Evolutionary conservation across 1,284 basidiomycete genomes (phyloP).

Genomic region (Rhodotorula sp.): DNA sequence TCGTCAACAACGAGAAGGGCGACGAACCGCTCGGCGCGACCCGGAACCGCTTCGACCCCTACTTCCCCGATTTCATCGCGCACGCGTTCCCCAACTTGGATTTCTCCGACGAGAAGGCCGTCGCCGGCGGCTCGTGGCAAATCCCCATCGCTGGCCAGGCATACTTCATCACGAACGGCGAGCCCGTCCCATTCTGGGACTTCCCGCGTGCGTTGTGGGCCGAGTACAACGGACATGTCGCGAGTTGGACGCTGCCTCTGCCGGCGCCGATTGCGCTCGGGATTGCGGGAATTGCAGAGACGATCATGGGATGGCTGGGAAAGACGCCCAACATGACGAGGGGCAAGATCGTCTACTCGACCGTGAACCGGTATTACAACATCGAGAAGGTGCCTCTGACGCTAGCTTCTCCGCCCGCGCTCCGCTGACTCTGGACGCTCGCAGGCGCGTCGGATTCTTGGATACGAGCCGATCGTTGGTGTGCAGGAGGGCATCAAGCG

Average conservation of each 20-base stretch:
- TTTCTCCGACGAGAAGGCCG: constrained; percentile 36
- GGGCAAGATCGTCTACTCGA: constrained; percentile 64
- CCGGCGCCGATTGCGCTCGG: constrained; percentile 66
- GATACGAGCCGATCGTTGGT: constrained; percentile 87
- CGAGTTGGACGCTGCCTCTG: constrained; percentile 55
- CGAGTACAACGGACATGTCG: constrained; percentile 61
- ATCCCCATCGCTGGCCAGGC: constrained; percentile 69
- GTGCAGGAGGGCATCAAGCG: constrained; percentile 81
- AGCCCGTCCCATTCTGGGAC: constrained; percentile 96
- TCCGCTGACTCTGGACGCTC: neutral
- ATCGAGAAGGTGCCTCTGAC: constrained; percentile 66
- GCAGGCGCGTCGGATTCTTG: constrained; percentile 74
- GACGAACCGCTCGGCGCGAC: constrained; percentile 59
- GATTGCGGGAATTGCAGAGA: constrained; percentile 54
- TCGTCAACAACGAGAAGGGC: constrained; percentile 45
- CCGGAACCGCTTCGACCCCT: constrained; percentile 55
- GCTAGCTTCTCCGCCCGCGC: neutral
- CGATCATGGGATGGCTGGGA: constrained; percentile 70
- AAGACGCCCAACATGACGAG: constrained; percentile 86
- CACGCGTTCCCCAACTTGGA: constrained; percentile 20
- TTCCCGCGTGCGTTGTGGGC: constrained; percentile 83
- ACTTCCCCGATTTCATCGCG: constrained; percentile 44
- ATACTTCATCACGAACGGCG: constrained; percentile 97
- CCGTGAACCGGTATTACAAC: constrained; percentile 76
- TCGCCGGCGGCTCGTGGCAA: too few relatives aligned